Evolutionary conservation across 1,139 yeast genomes (phyloP), one percentile per base, ranked within the genome.

Genomic region (Kodamaea fungicola): DNA sequence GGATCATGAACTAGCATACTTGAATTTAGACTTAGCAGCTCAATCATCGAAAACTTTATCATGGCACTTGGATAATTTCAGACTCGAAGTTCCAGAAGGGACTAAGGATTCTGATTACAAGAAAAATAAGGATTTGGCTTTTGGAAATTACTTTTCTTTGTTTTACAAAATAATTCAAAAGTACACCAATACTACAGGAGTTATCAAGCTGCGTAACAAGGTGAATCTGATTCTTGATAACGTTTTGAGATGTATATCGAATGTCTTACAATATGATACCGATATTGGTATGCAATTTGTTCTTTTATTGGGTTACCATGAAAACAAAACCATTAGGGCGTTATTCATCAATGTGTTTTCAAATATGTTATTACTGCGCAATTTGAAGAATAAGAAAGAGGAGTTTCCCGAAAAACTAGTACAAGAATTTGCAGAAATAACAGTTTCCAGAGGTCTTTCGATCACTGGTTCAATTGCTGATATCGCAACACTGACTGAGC

Each of bases 231-330:
- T 85, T 23, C 74, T 80, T 22, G 86, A 82, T 21, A 78, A 83
- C 54, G 79, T 84, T n/a, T 76, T 86, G 38, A 66, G 69, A 28
- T 77, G 87, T 28, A 67, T 87, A 33, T 79, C 90, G 2, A 83
- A 83, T 47, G 58, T 88, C 30, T 65, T 88, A 35, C 81, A 76
- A 48, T 74, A 85, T 8, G 89, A 88, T 52, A 79, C 83, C 2
- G 89, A 83, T 44, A 80, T 85, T 34, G 95, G 96, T 7, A 68
- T 87, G 54, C 80, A 79, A 38, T 78, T 79, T 57, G 89, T 90
- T 1, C 61, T 88, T 10, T 89, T 94, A 0, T 68, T 87, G 52
- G 95, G 95, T 0, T 84, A 80, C 50, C 88, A 87, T 49, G 76
- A 74, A 28, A 84, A 84, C 51, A 60, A 64, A 13, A 74, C 78